Percentiles rank a stretch among this genome's conserved stretches.
phyloP scores from a whole-genome alignment of 139 green algal species.

The Eudorina sp. region DNA sequence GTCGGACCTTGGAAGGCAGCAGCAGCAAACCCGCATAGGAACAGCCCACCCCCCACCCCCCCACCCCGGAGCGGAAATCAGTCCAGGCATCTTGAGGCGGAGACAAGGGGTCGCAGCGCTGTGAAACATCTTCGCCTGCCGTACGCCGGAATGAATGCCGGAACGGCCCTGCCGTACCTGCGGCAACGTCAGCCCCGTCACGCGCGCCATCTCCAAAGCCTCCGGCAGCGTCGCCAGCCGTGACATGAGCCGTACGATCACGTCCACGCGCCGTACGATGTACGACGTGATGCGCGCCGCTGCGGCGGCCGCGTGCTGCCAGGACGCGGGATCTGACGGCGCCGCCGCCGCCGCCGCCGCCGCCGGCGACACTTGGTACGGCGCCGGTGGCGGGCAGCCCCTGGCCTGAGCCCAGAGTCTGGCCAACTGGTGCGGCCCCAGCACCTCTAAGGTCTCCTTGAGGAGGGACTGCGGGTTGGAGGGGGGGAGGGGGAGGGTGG shows the following conservation, averaged over 20 bases:
- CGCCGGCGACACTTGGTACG: not conserved
- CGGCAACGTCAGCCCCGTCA: slow-evolving; percentile 81
- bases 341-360: not conserved
- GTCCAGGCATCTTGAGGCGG: no score
- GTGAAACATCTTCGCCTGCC: no score
- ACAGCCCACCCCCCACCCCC: no score
- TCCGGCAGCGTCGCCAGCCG: slow-evolving; percentile 82
- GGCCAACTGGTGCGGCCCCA: slow-evolving; percentile 48
- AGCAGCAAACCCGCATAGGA: no score
- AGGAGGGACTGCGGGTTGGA: slow-evolving; percentile 67
- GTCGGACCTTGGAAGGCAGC: no score
- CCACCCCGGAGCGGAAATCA: no score
- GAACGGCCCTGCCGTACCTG: slow-evolving; percentile 70
- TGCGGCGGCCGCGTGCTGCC: not conserved
- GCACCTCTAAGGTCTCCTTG: slow-evolving; percentile 72
- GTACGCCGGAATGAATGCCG: no score
- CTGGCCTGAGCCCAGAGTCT: slow-evolving; percentile 43
- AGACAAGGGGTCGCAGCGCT: no score
- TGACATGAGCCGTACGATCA: slow-evolving; percentile 68
- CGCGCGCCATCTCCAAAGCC: slow-evolving; percentile 84
- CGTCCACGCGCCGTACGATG: slow-evolving; percentile 50
- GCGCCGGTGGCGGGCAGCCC: not conserved
- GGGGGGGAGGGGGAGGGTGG: no score
- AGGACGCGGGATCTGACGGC: not conserved
- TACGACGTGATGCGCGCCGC: slow-evolving; percentile 23